Evolutionary conservation across 768 basidiomycete genomes (phyloP).

Genomic region (Fomitopsis serialis): DNA sequence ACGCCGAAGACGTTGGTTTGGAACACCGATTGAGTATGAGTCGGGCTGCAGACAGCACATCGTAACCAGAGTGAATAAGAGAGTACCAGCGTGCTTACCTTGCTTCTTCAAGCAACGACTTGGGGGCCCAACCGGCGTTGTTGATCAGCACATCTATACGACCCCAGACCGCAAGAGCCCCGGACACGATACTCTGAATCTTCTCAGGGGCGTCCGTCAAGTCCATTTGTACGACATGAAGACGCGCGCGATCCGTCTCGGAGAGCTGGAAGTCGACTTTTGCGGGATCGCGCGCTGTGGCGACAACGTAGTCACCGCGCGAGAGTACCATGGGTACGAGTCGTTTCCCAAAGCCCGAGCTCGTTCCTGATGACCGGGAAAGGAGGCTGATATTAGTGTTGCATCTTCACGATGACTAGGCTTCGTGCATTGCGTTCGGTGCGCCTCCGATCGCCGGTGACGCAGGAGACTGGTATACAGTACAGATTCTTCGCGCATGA

Average conservation of each 20-base stretch:
- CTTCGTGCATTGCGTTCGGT: neutral
- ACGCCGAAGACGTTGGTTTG: slow-evolving; percentile 35
- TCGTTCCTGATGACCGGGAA: neutral
- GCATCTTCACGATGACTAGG: neutral
- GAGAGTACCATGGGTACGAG: slow-evolving; percentile 9
- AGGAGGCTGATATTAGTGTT: neutral
- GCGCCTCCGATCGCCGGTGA: neutral
- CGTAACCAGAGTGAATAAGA: no score
- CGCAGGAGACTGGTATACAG: no score
- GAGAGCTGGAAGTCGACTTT: slow-evolving; percentile 5
- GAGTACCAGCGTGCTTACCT: slow-evolving; percentile 19
- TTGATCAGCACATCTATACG: slow-evolving; percentile 34
- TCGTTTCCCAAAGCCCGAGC: slow-evolving; percentile 1
- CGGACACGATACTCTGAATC: slow-evolving; percentile 26
- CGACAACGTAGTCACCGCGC: slow-evolving; percentile 20
- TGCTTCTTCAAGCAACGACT: slow-evolving; percentile 35
- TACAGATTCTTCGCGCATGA: no score
- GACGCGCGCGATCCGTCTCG: slow-evolving; percentile 25
- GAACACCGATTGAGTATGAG: neutral
- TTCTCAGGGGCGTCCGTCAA: slow-evolving; percentile 33
- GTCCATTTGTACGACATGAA: slow-evolving; percentile 45
- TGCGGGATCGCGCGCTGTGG: slow-evolving; percentile 2
- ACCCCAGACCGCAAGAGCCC: slow-evolving; percentile 23
- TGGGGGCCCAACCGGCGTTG: slow-evolving; percentile 37
- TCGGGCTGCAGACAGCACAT: neutral